Percentiles rank a stretch among this genome's conserved stretches.
Evolutionary conservation across 2,329 filamentous ascomycete genomes (phyloP).

Genomic region (Nemania abortiva): DNA sequence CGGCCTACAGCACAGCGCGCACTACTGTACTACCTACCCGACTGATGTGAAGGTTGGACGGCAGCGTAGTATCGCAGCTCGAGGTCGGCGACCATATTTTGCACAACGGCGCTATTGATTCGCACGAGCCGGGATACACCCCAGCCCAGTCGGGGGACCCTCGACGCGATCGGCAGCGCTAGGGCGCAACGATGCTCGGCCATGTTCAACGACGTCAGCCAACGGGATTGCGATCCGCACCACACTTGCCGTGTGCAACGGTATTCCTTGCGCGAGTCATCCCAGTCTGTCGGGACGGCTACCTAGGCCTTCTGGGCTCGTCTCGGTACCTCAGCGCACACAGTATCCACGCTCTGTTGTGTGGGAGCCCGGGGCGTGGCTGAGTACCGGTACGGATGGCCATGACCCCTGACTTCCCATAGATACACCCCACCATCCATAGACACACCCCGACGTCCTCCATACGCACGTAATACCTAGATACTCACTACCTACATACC

Average conservation of each 20-base stretch:
- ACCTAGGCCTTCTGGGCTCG: conserved; percentile 3
- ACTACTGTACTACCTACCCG: conserved; percentile 6
- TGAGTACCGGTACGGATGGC: conserved; percentile 16
- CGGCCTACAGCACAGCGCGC: background rate
- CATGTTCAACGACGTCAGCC: conserved; percentile 37
- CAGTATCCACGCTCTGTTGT: conserved; percentile 2
- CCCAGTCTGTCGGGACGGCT: conserved; percentile 44
- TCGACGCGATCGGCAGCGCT: conserved; percentile 38
- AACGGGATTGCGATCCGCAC: conserved; percentile 43
- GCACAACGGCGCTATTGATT: conserved; percentile 39
- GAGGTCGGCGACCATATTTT: conserved; percentile 41
- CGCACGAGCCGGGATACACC: conserved; percentile 28
- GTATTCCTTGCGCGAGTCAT: conserved; percentile 45
- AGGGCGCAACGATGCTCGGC: conserved; percentile 31
- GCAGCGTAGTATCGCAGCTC: conserved; percentile 36
- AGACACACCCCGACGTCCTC: conserved; percentile 16
- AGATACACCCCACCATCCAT: conserved; percentile 4
- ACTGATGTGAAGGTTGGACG: conserved; percentile 31
- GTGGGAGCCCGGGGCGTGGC: background rate
- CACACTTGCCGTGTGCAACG: conserved; percentile 40
- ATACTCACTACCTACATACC: background rate
- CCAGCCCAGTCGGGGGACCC: conserved; percentile 20
- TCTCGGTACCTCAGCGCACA: conserved; percentile 4
- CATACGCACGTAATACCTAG: conserved; percentile 2
- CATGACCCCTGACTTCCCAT: background rate